These are phyloP conservation scores for Isoetes engelmannii DNA, from an alignment of 83 land plant genomes.

Conservation along the genomic window DNA sequence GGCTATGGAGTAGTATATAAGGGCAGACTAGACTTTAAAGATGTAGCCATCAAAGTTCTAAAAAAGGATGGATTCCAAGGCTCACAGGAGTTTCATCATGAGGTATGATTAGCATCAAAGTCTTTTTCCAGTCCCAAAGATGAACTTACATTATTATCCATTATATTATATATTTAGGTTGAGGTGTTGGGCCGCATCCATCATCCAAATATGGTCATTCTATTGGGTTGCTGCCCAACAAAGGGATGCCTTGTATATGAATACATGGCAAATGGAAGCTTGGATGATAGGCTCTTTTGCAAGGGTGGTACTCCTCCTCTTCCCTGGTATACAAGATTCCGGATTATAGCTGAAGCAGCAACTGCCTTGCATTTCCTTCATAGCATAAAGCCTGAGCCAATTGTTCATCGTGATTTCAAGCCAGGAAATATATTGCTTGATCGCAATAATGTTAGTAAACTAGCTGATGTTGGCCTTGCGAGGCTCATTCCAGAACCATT, in stretches of 20 bases:
- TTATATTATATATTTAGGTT: not conserved
- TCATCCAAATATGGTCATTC: slow-evolving; percentile 9
- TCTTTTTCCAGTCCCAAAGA: too few species aligned
- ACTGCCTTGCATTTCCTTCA: slow-evolving; percentile 8
- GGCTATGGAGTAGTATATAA: slow-evolving; percentile 41
- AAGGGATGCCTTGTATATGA: slow-evolving; percentile 15
- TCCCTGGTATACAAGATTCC: slow-evolving; percentile 11
- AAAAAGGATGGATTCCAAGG: slow-evolving; percentile 32
- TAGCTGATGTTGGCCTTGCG: slow-evolving; percentile 65
- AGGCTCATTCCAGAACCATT: slow-evolving; percentile 35
- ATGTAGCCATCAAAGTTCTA: slow-evolving; percentile 39
- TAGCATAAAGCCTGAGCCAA: slow-evolving; percentile 5
- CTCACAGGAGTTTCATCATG: slow-evolving; percentile 31
- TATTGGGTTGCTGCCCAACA: slow-evolving; percentile 13
- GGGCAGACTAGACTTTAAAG: slow-evolving; percentile 25
- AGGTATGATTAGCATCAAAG: slow-evolving; percentile 11
- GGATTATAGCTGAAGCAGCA: slow-evolving; percentile 7
- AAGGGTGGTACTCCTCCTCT: slow-evolving; percentile 10
- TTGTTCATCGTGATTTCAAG: slow-evolving; percentile 12
- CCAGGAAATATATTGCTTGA: slow-evolving; percentile 14
- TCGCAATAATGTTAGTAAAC: slow-evolving; percentile 24
- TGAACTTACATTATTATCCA: too few species aligned
- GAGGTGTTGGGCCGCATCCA: slow-evolving; percentile 10
- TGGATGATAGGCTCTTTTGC: slow-evolving; percentile 5
- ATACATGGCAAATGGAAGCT: slow-evolving; percentile 13